Evolutionary conservation across 73 alveolate genomes (phyloP).

Genomic region (Tetrahymena elliotti): DNA sequence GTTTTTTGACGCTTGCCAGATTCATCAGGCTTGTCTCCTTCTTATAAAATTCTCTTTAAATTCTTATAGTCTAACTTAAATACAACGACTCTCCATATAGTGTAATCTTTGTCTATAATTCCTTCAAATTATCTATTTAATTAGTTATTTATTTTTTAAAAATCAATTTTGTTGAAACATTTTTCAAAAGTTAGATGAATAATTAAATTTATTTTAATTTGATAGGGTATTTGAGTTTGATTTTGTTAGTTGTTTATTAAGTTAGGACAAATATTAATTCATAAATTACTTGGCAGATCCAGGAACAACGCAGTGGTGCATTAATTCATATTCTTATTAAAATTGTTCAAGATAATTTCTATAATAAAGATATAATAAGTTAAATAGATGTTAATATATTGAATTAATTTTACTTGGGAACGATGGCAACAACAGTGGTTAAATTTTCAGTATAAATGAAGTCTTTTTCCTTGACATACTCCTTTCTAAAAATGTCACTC

Average conservation of each 20-base stretch:
- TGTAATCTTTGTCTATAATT: constrained; percentile 67
- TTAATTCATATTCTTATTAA: constrained; percentile 30
- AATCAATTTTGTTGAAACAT: too few species aligned
- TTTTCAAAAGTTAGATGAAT: too few species aligned
- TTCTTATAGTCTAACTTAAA: constrained; percentile 28
- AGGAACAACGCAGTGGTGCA: constrained; percentile 46
- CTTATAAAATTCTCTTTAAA: background rate
- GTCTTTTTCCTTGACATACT: constrained; percentile 30
- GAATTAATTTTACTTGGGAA: constrained; percentile 32
- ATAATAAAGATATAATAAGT: background rate
- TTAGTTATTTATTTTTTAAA: too few species aligned
- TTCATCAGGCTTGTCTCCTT: background rate
- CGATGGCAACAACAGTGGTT: constrained; percentile 41
- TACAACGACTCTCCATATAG: constrained; percentile 69
- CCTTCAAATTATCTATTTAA: constrained; percentile 39
- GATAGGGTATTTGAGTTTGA: too few species aligned
- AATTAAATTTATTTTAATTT: too few species aligned
- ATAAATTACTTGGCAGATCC: constrained; percentile 34
- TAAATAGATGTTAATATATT: background rate
- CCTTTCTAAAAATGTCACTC: constrained; percentile 49
- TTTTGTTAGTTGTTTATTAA: too few species aligned
- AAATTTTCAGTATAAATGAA: constrained; percentile 48
- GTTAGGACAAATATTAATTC: too few species aligned
- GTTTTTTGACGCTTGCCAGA: constrained; percentile 2
- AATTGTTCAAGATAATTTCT: background rate